Conservation (phyloP, 805 yeast species). For the Blastobotrys chiropterorum region DNA sequence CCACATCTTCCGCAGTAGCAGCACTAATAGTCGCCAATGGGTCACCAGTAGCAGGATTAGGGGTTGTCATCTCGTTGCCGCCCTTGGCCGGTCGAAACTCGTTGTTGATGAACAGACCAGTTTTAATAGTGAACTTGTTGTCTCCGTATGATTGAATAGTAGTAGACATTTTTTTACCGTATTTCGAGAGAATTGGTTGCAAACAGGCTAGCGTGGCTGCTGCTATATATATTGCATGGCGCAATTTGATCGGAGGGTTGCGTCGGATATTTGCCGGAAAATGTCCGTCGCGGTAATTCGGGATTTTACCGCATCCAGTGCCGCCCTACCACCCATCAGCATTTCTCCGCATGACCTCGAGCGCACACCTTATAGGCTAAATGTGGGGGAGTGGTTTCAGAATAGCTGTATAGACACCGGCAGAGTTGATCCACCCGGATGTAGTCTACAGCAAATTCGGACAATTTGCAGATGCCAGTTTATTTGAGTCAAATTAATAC, state of each 20-base stretch:
- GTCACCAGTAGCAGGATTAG: slow-evolving; percentile 38
- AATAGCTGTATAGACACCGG: neutral
- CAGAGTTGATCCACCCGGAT: no score
- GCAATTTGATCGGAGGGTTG: neutral
- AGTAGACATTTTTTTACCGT: slow-evolving; percentile 15
- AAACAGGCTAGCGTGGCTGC: neutral
- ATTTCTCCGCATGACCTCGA: neutral
- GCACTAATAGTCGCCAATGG: slow-evolving; percentile 57
- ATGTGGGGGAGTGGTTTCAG: neutral
- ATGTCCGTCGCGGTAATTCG: neutral
- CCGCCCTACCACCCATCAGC: no score
- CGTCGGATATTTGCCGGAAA: neutral
- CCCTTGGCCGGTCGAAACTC: slow-evolving; percentile 57
- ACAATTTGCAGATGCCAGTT: no score
- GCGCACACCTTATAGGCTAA: neutral
- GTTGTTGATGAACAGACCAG: slow-evolving; percentile 83
- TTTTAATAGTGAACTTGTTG: slow-evolving; percentile 61
- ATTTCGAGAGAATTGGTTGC: neutral
- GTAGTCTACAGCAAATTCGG: no score
- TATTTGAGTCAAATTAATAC: no score
- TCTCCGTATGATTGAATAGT: slow-evolving; percentile 54
- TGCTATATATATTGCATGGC: neutral
- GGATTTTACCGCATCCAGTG: neutral
- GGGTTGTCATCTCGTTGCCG: slow-evolving; percentile 48
- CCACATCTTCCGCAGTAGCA: slow-evolving; percentile 68